These are phyloP conservation scores for Aegilops sharonensis DNA, from an alignment of 176 grass and related monocot species.

Conservation along the genomic window DNA sequence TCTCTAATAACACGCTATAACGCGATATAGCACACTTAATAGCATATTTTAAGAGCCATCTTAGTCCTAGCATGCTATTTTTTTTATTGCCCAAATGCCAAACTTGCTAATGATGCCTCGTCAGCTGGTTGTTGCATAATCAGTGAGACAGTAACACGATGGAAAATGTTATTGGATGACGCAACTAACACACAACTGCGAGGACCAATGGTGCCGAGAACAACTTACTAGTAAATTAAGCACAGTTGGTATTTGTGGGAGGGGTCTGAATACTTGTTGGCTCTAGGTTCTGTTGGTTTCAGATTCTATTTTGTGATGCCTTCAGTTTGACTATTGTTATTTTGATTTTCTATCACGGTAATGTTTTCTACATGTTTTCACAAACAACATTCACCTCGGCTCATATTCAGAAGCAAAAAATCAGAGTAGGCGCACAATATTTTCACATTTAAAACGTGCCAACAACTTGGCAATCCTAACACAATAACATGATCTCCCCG, in stretches of 20 bases:
- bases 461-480: neutral
- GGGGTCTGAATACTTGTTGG: neutral
- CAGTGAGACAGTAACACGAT: neutral
- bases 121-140: neutral
- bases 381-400: neutral
- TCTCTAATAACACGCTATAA: too few relatives aligned
- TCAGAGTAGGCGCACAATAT: neutral
- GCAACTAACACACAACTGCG: neutral
- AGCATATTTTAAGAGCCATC: too few relatives aligned
- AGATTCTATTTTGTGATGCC: too few relatives aligned
- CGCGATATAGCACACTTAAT: too few relatives aligned
- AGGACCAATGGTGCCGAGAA: neutral
- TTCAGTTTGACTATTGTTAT: neutral
- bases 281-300: neutral
- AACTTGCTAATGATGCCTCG: neutral
- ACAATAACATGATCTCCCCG: neutral
- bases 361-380: neutral
- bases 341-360: too few relatives aligned
- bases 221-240: neutral
- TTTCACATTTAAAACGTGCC: neutral
- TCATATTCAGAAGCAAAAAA: neutral
- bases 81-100: neutral
- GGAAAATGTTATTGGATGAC: neutral
- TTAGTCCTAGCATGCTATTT: too few relatives aligned
- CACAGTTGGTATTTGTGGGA: neutral